phyloP scores from a whole-genome alignment of 83 land plant species.

The Isoetes engelmannii region DNA sequence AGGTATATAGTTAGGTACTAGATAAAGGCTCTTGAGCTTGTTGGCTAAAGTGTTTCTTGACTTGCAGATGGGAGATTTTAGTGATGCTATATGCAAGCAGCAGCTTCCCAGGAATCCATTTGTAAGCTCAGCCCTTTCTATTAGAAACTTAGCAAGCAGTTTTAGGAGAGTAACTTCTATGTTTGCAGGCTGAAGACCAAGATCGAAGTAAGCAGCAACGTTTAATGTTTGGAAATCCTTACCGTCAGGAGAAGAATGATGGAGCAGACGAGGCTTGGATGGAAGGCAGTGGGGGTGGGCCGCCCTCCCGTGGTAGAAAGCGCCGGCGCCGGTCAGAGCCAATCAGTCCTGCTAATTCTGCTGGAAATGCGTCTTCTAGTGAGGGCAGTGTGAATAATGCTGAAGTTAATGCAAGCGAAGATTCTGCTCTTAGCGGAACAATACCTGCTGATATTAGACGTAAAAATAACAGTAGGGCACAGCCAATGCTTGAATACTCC shows the following conservation, averaged over 20 bases:
- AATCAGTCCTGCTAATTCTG: background rate
- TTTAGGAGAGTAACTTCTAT: background rate
- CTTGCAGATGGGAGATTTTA: constrained; percentile 32
- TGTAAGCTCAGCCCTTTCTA: constrained; percentile 16
- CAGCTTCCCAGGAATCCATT: constrained; percentile 34
- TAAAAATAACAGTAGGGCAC: too few relatives aligned
- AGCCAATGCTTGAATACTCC: too few relatives aligned
- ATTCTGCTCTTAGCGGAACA: too few relatives aligned
- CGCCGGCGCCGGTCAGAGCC: constrained; percentile 30
- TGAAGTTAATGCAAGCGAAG: too few relatives aligned
- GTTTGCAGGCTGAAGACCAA: constrained; percentile 30
- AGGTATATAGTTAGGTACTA: constrained; percentile 11
- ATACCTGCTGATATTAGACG: too few relatives aligned
- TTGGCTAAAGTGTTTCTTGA: background rate
- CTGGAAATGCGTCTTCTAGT: too few relatives aligned
- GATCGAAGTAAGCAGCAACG: constrained; percentile 35
- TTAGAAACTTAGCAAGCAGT: background rate
- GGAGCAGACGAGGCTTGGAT: constrained; percentile 34
- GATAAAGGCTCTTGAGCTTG: background rate
- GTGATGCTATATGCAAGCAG: constrained; percentile 33
- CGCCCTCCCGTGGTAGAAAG: constrained; percentile 13
- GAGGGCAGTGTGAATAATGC: too few relatives aligned
- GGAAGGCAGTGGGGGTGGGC: constrained; percentile 25
- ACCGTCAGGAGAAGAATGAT: constrained; percentile 30
- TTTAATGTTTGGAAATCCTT: constrained; percentile 33